Percentiles rank a stretch among this genome's conserved stretches.
Conservation (phyloP, 257 asterid species). For the Voacanga thouarsii region DNA sequence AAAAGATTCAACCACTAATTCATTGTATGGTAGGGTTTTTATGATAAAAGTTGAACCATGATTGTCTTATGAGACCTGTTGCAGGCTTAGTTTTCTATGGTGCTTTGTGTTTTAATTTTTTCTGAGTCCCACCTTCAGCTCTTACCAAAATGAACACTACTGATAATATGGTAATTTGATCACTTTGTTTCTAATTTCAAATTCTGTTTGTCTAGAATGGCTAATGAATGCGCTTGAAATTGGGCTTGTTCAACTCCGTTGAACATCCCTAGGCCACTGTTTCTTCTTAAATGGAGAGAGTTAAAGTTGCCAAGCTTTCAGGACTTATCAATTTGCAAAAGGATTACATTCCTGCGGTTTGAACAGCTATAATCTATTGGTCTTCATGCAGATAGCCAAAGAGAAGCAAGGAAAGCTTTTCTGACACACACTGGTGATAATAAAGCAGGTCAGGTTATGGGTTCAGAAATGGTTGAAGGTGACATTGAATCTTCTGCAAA, state of each 20-base stretch:
- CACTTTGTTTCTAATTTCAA: background rate
- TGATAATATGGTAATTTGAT: background rate
- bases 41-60: background rate
- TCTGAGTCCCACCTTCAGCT: background rate
- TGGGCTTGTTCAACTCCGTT: background rate
- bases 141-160: background rate
- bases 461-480: constrained; percentile 43
- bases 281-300: background rate
- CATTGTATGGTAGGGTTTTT: constrained; percentile 52
- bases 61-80: background rate
- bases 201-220: background rate
- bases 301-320: background rate
- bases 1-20: constrained; percentile 52
- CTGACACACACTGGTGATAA: constrained; percentile 54
- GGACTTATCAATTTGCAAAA: background rate
- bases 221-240: background rate
- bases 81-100: background rate
- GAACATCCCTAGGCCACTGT: background rate
- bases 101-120: background rate
- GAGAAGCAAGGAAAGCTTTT: constrained; percentile 85
- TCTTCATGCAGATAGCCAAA: constrained; percentile 56
- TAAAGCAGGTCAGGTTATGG: constrained; percentile 26
- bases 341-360: background rate
- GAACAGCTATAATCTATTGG: constrained; percentile 2
- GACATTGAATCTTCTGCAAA: constrained; percentile 31